Evolutionary conservation across 2,329 filamentous ascomycete species (phyloP).

Genomic region (Ceratocystis ficicola): DNA sequence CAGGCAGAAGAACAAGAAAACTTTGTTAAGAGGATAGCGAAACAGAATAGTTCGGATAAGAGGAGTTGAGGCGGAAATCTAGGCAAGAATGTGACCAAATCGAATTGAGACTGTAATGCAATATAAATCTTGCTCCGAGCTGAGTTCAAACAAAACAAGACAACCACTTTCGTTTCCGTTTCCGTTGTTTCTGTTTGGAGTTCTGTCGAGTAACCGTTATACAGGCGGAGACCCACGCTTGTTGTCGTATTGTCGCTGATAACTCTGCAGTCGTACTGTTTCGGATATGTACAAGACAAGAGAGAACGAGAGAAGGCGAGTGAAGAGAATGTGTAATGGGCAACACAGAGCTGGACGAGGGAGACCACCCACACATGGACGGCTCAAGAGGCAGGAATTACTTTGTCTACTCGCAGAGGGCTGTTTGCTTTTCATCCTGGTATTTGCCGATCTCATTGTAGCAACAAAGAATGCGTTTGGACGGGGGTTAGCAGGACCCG

Average conservation of each 20-base stretch:
- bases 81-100: background rate
- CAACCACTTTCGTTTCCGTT: background rate
- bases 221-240: background rate
- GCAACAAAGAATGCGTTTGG: background rate
- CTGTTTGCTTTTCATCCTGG: background rate
- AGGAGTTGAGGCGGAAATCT: background rate
- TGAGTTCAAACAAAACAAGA: background rate
- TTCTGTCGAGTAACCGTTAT: constrained; percentile 6
- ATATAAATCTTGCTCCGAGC: background rate
- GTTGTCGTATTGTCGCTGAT: background rate
- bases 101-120: background rate
- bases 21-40: background rate
- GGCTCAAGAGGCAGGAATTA: too few relatives aligned
- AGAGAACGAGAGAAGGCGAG: background rate
- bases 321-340: background rate
- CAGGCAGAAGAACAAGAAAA: background rate
- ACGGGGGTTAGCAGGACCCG: background rate
- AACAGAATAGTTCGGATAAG: too few relatives aligned
- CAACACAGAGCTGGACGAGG: background rate
- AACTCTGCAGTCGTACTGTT: background rate
- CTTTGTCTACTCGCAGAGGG: background rate
- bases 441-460: background rate
- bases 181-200: background rate
- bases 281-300: background rate
- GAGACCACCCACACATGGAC: background rate